These are phyloP conservation scores for Chlorencoelia australis DNA, from an alignment of 2,329 filamentous ascomycete genomes.

Conservation along the genomic window DNA sequence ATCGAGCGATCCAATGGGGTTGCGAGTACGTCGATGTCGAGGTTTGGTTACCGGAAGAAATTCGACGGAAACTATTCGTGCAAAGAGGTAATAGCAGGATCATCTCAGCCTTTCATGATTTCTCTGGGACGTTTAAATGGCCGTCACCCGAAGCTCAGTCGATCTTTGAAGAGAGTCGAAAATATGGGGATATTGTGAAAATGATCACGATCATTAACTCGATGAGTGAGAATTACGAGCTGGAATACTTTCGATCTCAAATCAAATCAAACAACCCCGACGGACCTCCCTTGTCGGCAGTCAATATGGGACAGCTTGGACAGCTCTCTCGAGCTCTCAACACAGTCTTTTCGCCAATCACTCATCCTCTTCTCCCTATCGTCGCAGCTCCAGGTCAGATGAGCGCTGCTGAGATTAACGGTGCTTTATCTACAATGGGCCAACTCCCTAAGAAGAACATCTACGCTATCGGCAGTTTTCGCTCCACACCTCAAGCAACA, in stretches of 20 bases:
- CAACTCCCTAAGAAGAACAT: constrained; percentile 71
- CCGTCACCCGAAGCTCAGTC: constrained; percentile 61
- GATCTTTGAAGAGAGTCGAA: constrained; percentile 60
- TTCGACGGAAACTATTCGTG: constrained; percentile 57
- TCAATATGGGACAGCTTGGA: constrained; percentile 82
- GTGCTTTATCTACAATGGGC: constrained; percentile 65
- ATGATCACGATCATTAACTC: constrained; percentile 80
- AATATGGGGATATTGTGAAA: constrained; percentile 78
- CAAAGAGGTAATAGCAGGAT: constrained; percentile 70
- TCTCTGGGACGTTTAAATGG: constrained; percentile 77
- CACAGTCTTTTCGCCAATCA: constrained; percentile 80
- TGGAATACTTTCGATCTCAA: constrained; percentile 77
- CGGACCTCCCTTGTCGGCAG: constrained; percentile 65
- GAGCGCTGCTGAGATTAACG: constrained; percentile 78
- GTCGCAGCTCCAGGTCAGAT: constrained; percentile 80
- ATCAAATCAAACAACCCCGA: constrained; percentile 60
- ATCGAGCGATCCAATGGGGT: constrained; percentile 77
- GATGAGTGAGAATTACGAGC: constrained; percentile 79
- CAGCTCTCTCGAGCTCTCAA: constrained; percentile 78
- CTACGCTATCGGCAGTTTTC: constrained; percentile 69
- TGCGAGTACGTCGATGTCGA: constrained; percentile 87
- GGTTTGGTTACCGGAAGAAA: constrained; percentile 71
- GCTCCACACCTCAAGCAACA: constrained; percentile 60
- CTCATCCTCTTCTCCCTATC: constrained; percentile 72
- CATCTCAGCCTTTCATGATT: constrained; percentile 88